Conservation (phyloP, 1,284 basidiomycete genomes). For the Porodaedalea pini region DNA sequence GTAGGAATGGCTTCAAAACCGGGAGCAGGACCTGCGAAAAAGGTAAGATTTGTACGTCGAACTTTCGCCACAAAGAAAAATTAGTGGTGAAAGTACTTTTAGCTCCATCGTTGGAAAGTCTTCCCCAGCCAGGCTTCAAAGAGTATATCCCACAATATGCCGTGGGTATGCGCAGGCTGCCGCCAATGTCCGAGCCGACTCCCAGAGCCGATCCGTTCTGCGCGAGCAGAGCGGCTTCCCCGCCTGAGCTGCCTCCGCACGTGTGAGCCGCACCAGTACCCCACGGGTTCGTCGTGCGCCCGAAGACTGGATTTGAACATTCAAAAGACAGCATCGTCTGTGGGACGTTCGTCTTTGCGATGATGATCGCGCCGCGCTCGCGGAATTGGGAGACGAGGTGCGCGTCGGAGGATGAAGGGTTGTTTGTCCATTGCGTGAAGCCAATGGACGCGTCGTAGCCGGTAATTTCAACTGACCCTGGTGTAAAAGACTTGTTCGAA, state of each 20-base stretch:
- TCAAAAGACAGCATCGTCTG: constrained; percentile 88
- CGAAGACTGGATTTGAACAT: constrained; percentile 82
- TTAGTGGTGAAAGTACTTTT: constrained; percentile 35
- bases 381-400: constrained; percentile 51
- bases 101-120: constrained; percentile 50
- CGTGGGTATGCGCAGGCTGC: constrained; percentile 76
- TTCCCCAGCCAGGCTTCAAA: constrained; percentile 64
- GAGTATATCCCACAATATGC: constrained; percentile 79
- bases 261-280: constrained; percentile 50
- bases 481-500: constrained; percentile 1
- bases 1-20: constrained; percentile 67
- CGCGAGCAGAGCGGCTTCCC: constrained; percentile 73
- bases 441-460: constrained; percentile 73
- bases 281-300: constrained; percentile 71
- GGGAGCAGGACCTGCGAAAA: constrained; percentile 41
- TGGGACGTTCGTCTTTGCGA: constrained; percentile 76
- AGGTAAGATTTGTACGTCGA: background rate
- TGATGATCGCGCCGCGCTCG: constrained; percentile 51
- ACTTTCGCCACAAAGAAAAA: background rate
- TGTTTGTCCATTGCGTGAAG: constrained; percentile 63
- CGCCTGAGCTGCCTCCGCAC: constrained; percentile 76
- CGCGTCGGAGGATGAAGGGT: constrained; percentile 54
- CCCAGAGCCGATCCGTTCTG: constrained; percentile 77
- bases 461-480: constrained; percentile 43
- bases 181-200: constrained; percentile 76